These are phyloP conservation scores for Telopea speciosissima DNA, from an alignment of 177 flowering plant species.

Conservation along the genomic window DNA sequence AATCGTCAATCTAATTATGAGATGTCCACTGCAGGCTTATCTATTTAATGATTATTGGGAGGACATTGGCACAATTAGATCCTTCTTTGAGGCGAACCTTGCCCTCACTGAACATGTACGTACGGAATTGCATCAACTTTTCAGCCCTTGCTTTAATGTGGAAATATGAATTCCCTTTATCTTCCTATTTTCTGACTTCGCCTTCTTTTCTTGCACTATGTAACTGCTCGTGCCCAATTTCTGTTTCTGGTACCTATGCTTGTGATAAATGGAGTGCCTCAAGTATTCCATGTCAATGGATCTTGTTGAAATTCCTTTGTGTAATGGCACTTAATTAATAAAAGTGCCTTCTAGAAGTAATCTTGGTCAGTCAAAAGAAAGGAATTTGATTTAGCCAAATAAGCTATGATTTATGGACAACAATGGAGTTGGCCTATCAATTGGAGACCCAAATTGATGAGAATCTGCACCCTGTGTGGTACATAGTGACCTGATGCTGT, in stretches of 20 bases:
- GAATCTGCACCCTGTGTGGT: neutral
- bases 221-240: too few relatives aligned
- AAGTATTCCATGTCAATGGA: too few relatives aligned
- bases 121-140: neutral
- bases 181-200: neutral
- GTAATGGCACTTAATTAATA: too few relatives aligned
- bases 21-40: slow-evolving; percentile 4
- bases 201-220: neutral
- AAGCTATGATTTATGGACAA: neutral
- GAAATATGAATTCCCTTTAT: neutral
- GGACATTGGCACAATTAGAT: neutral
- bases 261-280: neutral
- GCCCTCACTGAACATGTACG: slow-evolving; percentile 7
- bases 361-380: neutral
- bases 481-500: too few relatives aligned
- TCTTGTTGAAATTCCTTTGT: too few relatives aligned
- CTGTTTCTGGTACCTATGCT: neutral
- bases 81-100: neutral
- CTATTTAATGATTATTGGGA: neutral
- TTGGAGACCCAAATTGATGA: neutral
- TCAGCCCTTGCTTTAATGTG: neutral
- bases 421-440: neutral
- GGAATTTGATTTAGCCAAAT: too few relatives aligned
- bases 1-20: slow-evolving; percentile 9
- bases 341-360: neutral